Base-by-base conservation (phyloP, 352 stramenopile genomes). In the Phytopythium cucurbitacearum region DNA sequence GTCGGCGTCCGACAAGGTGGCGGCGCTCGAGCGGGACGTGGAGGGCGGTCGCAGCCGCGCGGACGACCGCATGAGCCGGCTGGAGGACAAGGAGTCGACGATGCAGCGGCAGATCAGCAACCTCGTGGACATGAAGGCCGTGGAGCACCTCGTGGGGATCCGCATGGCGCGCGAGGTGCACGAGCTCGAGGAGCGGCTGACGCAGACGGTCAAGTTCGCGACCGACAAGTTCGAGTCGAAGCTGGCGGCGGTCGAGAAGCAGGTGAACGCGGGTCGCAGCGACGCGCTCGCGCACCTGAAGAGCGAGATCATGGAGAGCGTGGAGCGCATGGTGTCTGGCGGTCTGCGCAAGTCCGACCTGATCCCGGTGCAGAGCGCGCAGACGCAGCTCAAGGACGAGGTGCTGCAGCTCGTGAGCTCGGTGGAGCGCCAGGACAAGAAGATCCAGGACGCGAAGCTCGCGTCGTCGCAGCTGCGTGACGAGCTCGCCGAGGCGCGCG, bases 161-260 rank as follows among this genome's bases (percentile, higher is more conserved):
- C 72, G 73, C 5, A 63, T 93, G 1, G 70, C 79, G 5, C 82
- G 80, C 40, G 80, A 88, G 41, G 73, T 91, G 47, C 72, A 82
- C 42, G 78, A 87, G n/a, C 71, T 90, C 34, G 83, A 93, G 43
- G 74, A 76, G 8, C 78, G 83, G 1, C 52, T 87, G 33, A 67
- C 57, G 1, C 70, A 87, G 49, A 89, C 67, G 39, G 53, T 89
- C 7, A 59, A 69, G 9, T 76, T 81, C 53, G 69, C 78, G 57
- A 73, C 65, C 13, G 76, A 91, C 36, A 90, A 89, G 57, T 64
- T 89, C 38, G 83, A 93, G 48, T 65, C 64, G 39, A 93, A 89
- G 64, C 36, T 76, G 2, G 48, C 85, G 32, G 58, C 48, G 5
- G 21, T 87, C 4, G 78, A 91, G 52, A 85, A 87, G 48, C 62